A percentile compares a stretch with the other conserved stretches of the same genome.
Conservation (phyloP, 2,329 filamentous ascomycete species). For the Aureobasidium sp. region DNA sequence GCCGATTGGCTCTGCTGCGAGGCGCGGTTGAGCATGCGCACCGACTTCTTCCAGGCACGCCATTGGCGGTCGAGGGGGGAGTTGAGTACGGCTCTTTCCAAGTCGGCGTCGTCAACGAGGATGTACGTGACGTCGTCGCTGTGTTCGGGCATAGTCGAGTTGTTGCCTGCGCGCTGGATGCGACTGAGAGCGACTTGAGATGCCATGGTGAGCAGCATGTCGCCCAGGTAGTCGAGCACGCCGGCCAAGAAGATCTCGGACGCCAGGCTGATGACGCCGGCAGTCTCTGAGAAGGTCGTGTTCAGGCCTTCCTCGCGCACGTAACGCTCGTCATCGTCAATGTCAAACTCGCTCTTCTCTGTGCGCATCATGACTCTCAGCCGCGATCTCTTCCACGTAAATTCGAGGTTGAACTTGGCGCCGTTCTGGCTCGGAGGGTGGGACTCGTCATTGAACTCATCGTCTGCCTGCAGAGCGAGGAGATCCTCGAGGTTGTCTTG, state of each 20-base stretch:
- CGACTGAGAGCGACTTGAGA: constrained; percentile 74
- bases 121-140: constrained; percentile 35
- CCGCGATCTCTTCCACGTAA: constrained; percentile 87
- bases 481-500: constrained; percentile 86
- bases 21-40: constrained; percentile 37
- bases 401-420: constrained; percentile 74
- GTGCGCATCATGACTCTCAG: constrained; percentile 98
- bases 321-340: constrained; percentile 89
- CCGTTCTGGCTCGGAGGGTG: constrained; percentile 20
- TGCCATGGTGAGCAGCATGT: constrained; percentile 79
- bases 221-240: constrained; percentile 86
- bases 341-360: constrained; percentile 90
- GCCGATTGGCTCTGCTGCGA: background rate
- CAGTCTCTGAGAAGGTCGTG: constrained; percentile 41
- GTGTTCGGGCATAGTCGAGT: background rate
- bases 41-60: constrained; percentile 89
- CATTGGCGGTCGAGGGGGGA: constrained; percentile 80
- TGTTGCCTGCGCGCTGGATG: constrained; percentile 29
- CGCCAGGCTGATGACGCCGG: constrained; percentile 63
- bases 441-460: constrained; percentile 51
- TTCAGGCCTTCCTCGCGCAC: constrained; percentile 72
- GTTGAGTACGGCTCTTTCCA: constrained; percentile 87
- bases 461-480: constrained; percentile 62
- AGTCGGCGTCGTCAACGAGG: constrained; percentile 81
- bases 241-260: constrained; percentile 95